Base-by-base conservation (phyloP, 371 early-diverging fungal species). In the Blastocladiella emersonii region DNA sequence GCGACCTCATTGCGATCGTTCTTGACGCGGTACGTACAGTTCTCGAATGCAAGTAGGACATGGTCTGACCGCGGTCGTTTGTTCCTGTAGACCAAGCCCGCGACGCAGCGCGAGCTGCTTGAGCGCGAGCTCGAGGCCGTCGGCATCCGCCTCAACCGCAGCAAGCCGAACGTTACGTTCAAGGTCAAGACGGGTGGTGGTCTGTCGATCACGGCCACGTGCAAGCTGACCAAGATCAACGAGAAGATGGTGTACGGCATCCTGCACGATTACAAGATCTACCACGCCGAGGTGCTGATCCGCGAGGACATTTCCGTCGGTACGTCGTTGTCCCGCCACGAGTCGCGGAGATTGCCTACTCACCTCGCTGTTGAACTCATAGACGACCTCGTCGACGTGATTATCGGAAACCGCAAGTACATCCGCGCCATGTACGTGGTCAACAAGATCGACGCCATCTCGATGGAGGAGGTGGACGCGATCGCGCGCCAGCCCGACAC, bases 301-400 rank as follows among this genome's bases (percentile, higher is more conserved):
- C 89, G 97, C 63, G 95, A 95, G 70, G 98, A 98, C 71, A 86
- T 89, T 65, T 95, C 90, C 25, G 92, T 95, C 23, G 62, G 62
- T 62, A 27, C 41, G 62, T 27, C 8, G 21, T 44, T 44, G 5
- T 44, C 45, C 21, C 5, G 13, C 5, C 5, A 37, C 5, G 17
- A 10, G 3, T 10, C 45, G 17, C n/a, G n/a, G n/a, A n/a, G 41
- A 41, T 21, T 15, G 19, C 1, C 41, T 2, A 21, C 15, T 17
- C 12, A 1, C 5, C 19, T 41, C 19, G 41, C 19, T 0, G 41
- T 10, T 17, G 41, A 21, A 8, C 19, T 41, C n/a, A 19, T 61
- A 5, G 99, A 99, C 71, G 94, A 99, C 66, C 91, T 99, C 65
- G 94, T 99, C 68, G 99, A 99, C 76, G 95, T 94, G 27, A 89